phyloP scores from a whole-genome alignment of 768 basidiomycete species.

The Leccinum subgranulosum region DNA sequence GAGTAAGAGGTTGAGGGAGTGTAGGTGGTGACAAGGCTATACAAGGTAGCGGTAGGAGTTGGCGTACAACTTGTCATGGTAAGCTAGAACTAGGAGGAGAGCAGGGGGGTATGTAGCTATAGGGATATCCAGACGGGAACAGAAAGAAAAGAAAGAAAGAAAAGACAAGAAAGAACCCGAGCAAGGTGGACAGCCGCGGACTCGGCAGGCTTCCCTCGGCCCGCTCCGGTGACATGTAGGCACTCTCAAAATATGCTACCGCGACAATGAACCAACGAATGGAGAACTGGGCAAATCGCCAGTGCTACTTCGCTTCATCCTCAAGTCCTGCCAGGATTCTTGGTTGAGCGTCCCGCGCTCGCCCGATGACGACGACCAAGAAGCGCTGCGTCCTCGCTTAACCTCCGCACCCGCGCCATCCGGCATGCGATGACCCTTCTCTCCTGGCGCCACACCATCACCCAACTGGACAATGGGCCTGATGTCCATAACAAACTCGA shows the following conservation, averaged over 20 bases:
- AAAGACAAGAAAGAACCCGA: background rate
- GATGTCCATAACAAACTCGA: constrained; percentile 19
- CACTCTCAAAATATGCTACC: background rate
- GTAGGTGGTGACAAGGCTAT: constrained; percentile 35
- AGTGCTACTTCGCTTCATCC: constrained; percentile 23
- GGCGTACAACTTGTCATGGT: constrained; percentile 38
- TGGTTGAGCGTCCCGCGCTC: constrained; percentile 20
- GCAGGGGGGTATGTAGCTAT: background rate
- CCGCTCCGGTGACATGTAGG: too few species aligned
- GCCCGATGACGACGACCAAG: constrained; percentile 24
- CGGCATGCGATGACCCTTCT: background rate
- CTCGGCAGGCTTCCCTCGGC: background rate
- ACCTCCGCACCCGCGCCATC: constrained; percentile 4
- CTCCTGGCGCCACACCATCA: constrained; percentile 1
- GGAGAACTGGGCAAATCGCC: constrained; percentile 12
- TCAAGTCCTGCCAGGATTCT: background rate
- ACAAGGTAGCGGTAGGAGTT: constrained; percentile 43
- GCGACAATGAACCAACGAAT: background rate
- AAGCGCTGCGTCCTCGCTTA: constrained; percentile 15
- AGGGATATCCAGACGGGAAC: background rate
- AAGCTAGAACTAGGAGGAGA: background rate
- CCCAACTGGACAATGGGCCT: constrained; percentile 23
- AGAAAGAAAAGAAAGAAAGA: constrained; percentile 1
- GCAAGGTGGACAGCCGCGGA: background rate
- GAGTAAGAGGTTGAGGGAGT: constrained; percentile 36